A percentile compares a stretch with the other conserved stretches of the same genome.
Conservation (phyloP, 345 rosid genomes). For the Orychophragmus violaceus region DNA sequence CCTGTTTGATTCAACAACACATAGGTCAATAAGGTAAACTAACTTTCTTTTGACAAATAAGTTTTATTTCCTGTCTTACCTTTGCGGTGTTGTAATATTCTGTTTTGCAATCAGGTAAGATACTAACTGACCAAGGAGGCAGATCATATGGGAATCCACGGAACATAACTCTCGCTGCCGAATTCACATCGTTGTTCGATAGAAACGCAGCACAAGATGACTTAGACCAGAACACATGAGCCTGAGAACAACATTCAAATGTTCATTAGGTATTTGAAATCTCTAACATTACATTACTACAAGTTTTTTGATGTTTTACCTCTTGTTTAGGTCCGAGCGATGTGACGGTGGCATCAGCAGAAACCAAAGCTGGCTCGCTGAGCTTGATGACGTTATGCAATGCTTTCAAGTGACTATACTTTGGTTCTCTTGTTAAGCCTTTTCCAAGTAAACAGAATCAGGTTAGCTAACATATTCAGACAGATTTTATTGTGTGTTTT, state of each 20-base stretch:
- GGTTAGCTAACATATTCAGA: neutral
- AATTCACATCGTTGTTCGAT: conserved; percentile 54
- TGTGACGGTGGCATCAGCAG: conserved; percentile 49
- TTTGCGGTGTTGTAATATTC: conserved; percentile 74
- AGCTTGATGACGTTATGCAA: conserved; percentile 77
- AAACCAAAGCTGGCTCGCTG: conserved; percentile 79
- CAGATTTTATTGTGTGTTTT: neutral
- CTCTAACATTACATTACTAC: neutral
- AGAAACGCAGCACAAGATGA: conserved; percentile 83
- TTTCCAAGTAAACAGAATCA: neutral
- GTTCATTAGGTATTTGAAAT: neutral
- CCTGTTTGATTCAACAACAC: conserved; percentile 27
- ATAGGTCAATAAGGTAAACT: neutral
- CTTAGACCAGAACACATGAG: conserved; percentile 55
- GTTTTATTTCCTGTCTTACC: conserved; percentile 34
- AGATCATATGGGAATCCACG: conserved; percentile 54
- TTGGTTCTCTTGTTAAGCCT: conserved; percentile 76
- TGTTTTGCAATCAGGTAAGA: conserved; percentile 86
- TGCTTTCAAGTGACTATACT: conserved; percentile 88
- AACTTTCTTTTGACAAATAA: neutral
- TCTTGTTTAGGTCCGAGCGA: conserved; percentile 70
- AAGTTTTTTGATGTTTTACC: conserved; percentile 30
- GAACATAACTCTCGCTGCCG: conserved; percentile 50
- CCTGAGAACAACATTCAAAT: conserved; percentile 33
- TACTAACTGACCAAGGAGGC: conserved; percentile 92